phyloP scores from a whole-genome alignment of 352 stramenopile species.

The Phytopythium aichiense region DNA sequence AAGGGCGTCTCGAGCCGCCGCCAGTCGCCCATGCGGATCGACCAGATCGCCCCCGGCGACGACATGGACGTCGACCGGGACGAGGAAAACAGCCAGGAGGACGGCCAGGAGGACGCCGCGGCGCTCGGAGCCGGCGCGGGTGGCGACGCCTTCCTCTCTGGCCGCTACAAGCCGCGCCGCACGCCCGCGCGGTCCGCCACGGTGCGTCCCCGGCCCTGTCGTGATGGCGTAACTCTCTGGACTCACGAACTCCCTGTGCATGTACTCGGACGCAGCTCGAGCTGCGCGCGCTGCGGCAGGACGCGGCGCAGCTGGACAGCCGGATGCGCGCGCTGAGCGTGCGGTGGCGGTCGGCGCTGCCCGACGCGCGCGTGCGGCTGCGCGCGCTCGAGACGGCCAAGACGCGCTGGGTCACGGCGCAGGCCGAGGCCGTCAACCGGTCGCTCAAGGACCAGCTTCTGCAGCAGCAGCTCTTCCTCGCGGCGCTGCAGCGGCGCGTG shows the following conservation, averaged over 20 bases:
- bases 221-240: no score
- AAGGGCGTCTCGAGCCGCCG: neutral
- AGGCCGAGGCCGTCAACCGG: constrained; percentile 47
- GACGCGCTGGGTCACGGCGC: constrained; percentile 42
- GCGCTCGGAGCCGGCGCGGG: neutral
- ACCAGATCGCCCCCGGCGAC: constrained; percentile 5
- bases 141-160: constrained; percentile 31
- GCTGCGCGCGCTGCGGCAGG: constrained; percentile 39
- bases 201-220: constrained; percentile 9
- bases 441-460: constrained; percentile 51
- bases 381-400: constrained; percentile 43
- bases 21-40: neutral
- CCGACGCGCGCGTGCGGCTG: constrained; percentile 24
- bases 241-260: no score
- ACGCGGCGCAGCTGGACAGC: constrained; percentile 35
- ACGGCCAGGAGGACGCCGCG: neutral
- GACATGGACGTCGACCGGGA: constrained; percentile 3
- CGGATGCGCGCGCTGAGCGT: constrained; percentile 32
- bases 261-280: no score
- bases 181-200: constrained; percentile 31
- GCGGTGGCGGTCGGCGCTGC: constrained; percentile 43
- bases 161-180: constrained; percentile 24
- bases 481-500: constrained; percentile 50
- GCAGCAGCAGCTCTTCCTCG: constrained; percentile 63
- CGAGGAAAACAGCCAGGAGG: neutral